These are phyloP conservation scores for Aspergillus sp. DNA, from an alignment of 2,329 filamentous ascomycete species.

Conservation along the genomic window DNA sequence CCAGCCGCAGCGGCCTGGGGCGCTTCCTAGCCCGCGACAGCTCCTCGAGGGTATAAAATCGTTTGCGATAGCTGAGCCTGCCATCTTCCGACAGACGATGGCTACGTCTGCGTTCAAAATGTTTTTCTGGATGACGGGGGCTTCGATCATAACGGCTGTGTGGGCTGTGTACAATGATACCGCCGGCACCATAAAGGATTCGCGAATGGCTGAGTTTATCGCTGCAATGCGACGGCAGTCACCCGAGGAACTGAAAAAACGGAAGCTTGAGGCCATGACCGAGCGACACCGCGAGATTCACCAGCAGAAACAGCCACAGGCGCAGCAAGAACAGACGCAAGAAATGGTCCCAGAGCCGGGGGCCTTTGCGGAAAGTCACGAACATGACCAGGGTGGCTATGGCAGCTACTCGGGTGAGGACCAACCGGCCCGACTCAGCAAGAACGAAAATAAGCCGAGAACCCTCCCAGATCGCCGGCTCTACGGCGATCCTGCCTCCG, in stretches of 20 bases:
- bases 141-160: slow-evolving; percentile 1
- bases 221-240: slow-evolving; percentile 13
- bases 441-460: background rate
- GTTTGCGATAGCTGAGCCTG: slow-evolving; percentile 4
- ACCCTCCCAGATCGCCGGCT: background rate
- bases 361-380: slow-evolving; percentile 1
- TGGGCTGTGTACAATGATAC: slow-evolving; percentile 10
- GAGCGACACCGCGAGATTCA: slow-evolving; percentile 3
- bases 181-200: slow-evolving; percentile 11
- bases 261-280: slow-evolving; percentile 10
- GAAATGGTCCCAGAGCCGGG: slow-evolving; percentile 3
- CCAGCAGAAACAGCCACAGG: background rate
- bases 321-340: slow-evolving; percentile 1
- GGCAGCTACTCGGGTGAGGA: background rate
- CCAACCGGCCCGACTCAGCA: too few relatives aligned
- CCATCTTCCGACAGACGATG: background rate
- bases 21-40: slow-evolving; percentile 4
- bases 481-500: background rate
- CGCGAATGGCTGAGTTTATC: slow-evolving; percentile 18
- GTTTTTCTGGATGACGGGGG: slow-evolving; percentile 10
- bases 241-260: slow-evolving; percentile 16
- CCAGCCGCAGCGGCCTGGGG: background rate
- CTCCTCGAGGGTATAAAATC: slow-evolving; percentile 4
- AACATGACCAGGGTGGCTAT: slow-evolving; percentile 1
- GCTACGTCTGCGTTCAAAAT: slow-evolving; percentile 6